Evolutionary conservation across 2,329 filamentous ascomycete species (phyloP), one percentile per base, ranked within the genome.

Genomic region (Ophiostoma piceae): DNA sequence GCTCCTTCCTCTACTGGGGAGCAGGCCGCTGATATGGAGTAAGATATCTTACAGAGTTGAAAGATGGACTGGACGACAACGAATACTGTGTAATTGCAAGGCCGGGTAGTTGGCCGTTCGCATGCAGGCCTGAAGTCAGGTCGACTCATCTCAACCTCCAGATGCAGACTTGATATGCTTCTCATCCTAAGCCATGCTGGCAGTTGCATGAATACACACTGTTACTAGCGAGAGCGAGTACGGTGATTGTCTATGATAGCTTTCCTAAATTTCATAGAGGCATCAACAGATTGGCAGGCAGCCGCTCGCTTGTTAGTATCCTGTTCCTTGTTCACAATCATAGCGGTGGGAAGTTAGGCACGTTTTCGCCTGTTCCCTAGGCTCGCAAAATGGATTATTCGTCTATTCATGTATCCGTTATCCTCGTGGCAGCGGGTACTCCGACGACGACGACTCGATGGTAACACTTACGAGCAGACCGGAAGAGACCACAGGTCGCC

Each of bases 381-480:
- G 22, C 9, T 57, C 51, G 19, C 16, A 8, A 47, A 47, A 19
- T 47, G 43, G 16, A 47, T 19, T 47, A 43, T 57, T 26, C 11
- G 51, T 22, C 26, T 26, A 22, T 57, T 26, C 51, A 3, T 57
- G 26, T 22, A 57, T 26, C 51, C 51, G 22, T 22, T 57, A 57
- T 57, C 51, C 51, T 57, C 51, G 51, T 57, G 51, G 51, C 22
- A 57, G 51, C 51, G 51, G 51, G 51, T 57, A 57, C 51, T 19
- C 22, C 51, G n/a, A 57, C 1, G 12, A 57, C 51, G n/a, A 57
- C 51, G 22, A 3, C 8, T 5, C 22, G n/a, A 57, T 57, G 51
- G n/a, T 14, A n/a, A 57, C 51, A 22, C n/a, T 22, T 57, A 16
- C n/a, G n/a, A 26, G 51, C 51, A 57, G 51, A 26, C 8, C 6